Percentiles rank a stretch among this genome's conserved stretches.
phyloP scores from a whole-genome alignment of 495 filamentous ascomycete species.

The Trichoderma virens region DNA sequence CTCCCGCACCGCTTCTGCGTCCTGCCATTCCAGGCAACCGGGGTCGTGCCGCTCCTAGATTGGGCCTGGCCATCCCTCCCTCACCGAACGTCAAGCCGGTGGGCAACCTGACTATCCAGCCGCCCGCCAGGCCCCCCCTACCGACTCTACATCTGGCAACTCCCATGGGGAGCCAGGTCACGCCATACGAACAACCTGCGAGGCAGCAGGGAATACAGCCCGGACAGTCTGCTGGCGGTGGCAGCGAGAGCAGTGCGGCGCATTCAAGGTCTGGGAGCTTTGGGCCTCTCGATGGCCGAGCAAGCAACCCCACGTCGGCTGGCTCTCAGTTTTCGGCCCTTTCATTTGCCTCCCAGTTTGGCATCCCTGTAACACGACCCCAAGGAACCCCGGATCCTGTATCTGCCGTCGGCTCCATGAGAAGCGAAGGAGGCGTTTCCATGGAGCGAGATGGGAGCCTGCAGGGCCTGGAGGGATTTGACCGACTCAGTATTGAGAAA shows the following conservation, averaged over 20 bases:
- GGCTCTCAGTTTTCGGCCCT: slow-evolving; percentile 69
- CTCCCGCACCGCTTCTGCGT: slow-evolving; percentile 70
- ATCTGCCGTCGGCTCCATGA: slow-evolving; percentile 74
- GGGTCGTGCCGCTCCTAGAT: slow-evolving; percentile 60
- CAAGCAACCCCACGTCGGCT: slow-evolving; percentile 71
- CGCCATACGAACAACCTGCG: slow-evolving; percentile 51
- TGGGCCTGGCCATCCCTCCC: slow-evolving; percentile 81
- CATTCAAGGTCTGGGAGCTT: slow-evolving; percentile 71
- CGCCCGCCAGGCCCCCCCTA: slow-evolving; percentile 47
- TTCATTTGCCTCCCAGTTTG: slow-evolving; percentile 64
- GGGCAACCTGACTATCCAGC: slow-evolving; percentile 29
- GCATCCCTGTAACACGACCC: slow-evolving; percentile 42
- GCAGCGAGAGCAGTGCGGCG: slow-evolving; percentile 55
- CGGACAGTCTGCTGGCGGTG: slow-evolving; percentile 57
- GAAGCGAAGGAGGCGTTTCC: slow-evolving; percentile 52
- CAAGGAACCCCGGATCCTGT: slow-evolving; percentile 73
- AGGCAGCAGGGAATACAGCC: slow-evolving; percentile 35
- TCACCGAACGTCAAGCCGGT: slow-evolving; percentile 73
- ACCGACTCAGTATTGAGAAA: slow-evolving; percentile 68
- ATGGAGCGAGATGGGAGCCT: slow-evolving; percentile 73
- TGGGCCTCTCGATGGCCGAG: slow-evolving; percentile 62
- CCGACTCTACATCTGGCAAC: slow-evolving; percentile 76
- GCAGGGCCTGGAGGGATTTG: slow-evolving; percentile 59
- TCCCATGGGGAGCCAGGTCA: slow-evolving; percentile 67
- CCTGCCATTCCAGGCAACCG: slow-evolving; percentile 74